Conservation (phyloP, 164 flowering plant species). For the Annona squamosa region DNA sequence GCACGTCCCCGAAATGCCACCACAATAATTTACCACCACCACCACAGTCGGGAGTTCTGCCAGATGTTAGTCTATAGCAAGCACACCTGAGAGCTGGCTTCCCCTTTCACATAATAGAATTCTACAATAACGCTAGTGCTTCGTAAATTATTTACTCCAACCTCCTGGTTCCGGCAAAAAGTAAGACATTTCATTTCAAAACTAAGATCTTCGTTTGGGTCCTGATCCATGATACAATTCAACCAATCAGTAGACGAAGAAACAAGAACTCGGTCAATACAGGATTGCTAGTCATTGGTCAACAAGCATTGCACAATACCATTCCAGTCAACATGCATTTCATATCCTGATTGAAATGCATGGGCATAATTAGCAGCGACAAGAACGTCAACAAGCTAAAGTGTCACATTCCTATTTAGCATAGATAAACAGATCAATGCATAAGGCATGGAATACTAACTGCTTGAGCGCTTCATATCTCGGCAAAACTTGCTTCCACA, state of each 20-base stretch:
- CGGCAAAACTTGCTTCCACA: slow-evolving; percentile 65
- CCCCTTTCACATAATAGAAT: neutral
- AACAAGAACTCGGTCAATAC: neutral
- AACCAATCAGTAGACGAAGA: neutral
- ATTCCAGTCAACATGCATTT: no score
- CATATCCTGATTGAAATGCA: neutral
- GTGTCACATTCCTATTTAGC: neutral
- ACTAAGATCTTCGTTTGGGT: neutral
- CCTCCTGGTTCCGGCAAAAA: neutral
- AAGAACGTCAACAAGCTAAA: neutral
- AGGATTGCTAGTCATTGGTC: neutral
- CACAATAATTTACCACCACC: neutral
- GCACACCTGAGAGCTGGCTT: neutral
- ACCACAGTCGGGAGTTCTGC: neutral
- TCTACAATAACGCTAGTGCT: neutral
- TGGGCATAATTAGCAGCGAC: neutral
- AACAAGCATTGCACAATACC: neutral
- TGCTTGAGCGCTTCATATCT: slow-evolving; percentile 21
- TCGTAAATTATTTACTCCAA: neutral
- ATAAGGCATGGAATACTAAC: slow-evolving; percentile 16
- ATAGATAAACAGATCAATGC: neutral
- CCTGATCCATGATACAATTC: neutral
- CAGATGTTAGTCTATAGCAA: neutral
- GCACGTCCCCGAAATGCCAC: neutral
- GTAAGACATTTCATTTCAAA: neutral